These are phyloP conservation scores for Colletotrichum theobromicola DNA, from an alignment of 2,329 filamentous ascomycete species.

Conservation along the genomic window DNA sequence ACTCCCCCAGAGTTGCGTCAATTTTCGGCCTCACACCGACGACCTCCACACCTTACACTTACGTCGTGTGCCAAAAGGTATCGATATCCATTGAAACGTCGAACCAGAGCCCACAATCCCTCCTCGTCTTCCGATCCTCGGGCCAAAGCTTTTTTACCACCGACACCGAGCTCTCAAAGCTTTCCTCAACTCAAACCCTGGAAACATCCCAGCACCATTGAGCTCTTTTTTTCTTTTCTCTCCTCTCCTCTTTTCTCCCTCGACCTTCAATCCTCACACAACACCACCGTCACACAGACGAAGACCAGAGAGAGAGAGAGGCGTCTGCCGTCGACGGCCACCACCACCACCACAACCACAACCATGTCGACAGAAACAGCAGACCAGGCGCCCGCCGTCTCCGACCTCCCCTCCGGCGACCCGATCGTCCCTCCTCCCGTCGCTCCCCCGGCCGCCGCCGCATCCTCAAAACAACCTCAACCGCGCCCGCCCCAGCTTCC, in stretches of 20 bases:
- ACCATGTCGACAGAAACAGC: constrained; percentile 21
- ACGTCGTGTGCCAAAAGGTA: neutral
- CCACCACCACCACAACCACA: neutral
- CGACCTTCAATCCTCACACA: neutral
- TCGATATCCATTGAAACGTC: constrained; percentile 9
- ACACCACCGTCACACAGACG: neutral
- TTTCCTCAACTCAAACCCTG: neutral
- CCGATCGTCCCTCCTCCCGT: constrained; percentile 34
- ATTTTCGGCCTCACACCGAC: neutral
- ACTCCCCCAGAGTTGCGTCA: neutral
- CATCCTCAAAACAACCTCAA: neutral
- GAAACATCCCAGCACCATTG: neutral
- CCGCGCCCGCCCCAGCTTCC: constrained; percentile 25
- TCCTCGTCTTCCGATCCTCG: constrained; percentile 19
- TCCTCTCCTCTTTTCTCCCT: neutral
- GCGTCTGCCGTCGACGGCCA: neutral
- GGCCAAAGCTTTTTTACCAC: constrained; percentile 10
- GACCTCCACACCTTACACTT: neutral
- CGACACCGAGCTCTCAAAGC: constrained; percentile 10
- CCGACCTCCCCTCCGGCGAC: constrained; percentile 41
- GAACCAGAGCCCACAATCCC: constrained; percentile 3
- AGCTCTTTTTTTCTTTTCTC: neutral
- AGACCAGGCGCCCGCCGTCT: constrained; percentile 26
- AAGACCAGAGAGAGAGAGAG: neutral
- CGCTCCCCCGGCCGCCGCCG: constrained; percentile 9